Evolutionary conservation across 495 filamentous ascomycete genomes (phyloP), one percentile per base, ranked within the genome.

Genomic region (Talaromyces ruber): DNA sequence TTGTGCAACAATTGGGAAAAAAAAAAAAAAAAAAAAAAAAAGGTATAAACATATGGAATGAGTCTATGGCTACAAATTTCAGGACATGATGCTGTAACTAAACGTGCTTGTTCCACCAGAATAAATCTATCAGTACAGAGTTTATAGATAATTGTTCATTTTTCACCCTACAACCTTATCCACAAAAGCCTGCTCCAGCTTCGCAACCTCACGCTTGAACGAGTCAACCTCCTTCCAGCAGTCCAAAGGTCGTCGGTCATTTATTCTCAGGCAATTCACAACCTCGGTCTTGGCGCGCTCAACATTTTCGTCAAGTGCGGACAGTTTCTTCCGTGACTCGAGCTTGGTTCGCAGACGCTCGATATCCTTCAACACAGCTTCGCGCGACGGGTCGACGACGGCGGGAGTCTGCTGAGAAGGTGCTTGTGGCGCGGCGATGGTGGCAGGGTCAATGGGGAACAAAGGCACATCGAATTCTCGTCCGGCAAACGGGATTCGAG

Each of bases 211-310:
- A 66, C 81, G 81, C 82, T 89, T 94, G 68, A 98, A 98, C 29
- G 76, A 80, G 74, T 91, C 89, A 21, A 98, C 93, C 82, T 98
- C 95, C 73, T 85, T 82, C 88, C 91, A 98, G 81, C 94, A 98
- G 80, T 98, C 87, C 71, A 98, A 74, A 70, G 94, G 95, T 74
- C 92, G 82, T 58, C 92, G 79, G 69, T 98, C 93, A 76, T 97
- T 88, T 69, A 86, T 79, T 65, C 88, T 77, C 79, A 98, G 78
- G 73, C 94, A 98, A 53, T 83, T 81, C 63, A 94, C 84, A 55
- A 98, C 88, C 63, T 87, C 83, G 62, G 82, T 76, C 70, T 88
- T 88, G 37, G 95, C 92, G 72, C 79, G 80, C 71, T 88, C 82
- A 28, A 97, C 82, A 54, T 75, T 80, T 62, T 85, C 82, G 72